phyloP scores from a whole-genome alignment of 177 flowering plant species.

The Vitis hybrid region DNA sequence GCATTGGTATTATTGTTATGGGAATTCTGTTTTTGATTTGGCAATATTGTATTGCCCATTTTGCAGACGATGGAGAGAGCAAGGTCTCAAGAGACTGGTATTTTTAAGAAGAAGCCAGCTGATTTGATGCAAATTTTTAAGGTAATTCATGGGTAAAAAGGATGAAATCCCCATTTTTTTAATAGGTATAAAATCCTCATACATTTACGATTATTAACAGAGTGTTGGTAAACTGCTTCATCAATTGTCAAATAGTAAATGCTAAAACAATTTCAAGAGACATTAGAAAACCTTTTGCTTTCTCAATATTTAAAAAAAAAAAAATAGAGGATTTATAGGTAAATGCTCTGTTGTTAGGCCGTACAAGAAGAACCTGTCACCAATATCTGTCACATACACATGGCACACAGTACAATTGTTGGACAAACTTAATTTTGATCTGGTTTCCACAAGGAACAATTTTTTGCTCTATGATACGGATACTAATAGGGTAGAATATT shows the following conservation, averaged over 20 bases:
- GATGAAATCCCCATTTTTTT: too few species aligned
- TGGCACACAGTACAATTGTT: too few species aligned
- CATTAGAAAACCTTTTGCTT: background rate
- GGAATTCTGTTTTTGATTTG: background rate
- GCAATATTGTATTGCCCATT: constrained; percentile 4
- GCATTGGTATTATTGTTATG: background rate
- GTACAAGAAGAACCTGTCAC: too few species aligned
- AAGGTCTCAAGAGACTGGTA: constrained; percentile 77
- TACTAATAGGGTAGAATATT: too few species aligned
- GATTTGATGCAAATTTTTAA: constrained; percentile 95
- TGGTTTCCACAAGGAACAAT: too few species aligned
- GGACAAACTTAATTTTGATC: too few species aligned
- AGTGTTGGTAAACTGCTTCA: background rate
- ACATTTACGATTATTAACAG: background rate
- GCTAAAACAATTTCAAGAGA: background rate
- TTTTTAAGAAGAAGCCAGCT: constrained; percentile 90
- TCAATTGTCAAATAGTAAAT: background rate
- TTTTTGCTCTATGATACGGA: too few species aligned
- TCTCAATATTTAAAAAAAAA: too few species aligned
- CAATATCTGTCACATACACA: too few species aligned
- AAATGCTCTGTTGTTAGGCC: too few species aligned
- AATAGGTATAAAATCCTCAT: background rate
- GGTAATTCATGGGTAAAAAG: constrained; percentile 37
- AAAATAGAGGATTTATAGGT: too few species aligned
- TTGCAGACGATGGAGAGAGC: constrained; percentile 92